Percentiles rank a stretch among this genome's conserved stretches.
Conservation (phyloP, 1,139 yeast genomes). For the Sugiyamaella novakii region DNA sequence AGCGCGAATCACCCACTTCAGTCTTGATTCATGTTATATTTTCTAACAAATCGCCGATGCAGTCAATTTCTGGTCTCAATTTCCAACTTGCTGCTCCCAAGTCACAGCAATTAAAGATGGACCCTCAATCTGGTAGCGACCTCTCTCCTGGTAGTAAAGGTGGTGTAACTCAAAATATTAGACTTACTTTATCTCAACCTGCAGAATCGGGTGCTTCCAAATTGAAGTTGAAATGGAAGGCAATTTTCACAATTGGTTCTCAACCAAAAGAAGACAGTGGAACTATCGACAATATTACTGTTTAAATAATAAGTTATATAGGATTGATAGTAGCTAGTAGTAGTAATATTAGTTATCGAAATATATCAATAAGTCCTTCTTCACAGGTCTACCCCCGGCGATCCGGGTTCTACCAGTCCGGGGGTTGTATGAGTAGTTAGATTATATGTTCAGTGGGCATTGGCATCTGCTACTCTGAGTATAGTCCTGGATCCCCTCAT, state of each 20-base stretch:
- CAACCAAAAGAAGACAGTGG: conserved; percentile 29
- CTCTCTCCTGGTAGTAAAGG: conserved; percentile 55
- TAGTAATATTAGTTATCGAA: too few relatives aligned
- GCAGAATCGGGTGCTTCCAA: conserved; percentile 38
- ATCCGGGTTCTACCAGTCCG: too few relatives aligned
- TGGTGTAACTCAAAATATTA: conserved; percentile 62
- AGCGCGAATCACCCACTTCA: conserved; percentile 44
- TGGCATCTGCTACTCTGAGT: too few relatives aligned
- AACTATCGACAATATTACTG: conserved; percentile 35
- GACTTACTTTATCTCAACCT: conserved; percentile 54
- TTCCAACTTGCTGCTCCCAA: conserved; percentile 86
- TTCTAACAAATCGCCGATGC: conserved; percentile 50
- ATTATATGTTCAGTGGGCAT: not conserved
- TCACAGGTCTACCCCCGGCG: not conserved
- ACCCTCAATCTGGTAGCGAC: conserved; percentile 66
- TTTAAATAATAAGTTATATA: conserved; percentile 10
- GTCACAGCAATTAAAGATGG: conserved; percentile 61
- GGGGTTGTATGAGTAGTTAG: too few relatives aligned
- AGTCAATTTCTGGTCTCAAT: conserved; percentile 53
- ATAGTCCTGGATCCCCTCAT: too few relatives aligned
- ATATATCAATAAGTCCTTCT: too few relatives aligned
- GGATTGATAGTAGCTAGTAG: too few relatives aligned
- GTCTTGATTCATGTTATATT: conserved; percentile 51
- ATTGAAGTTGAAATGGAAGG: conserved; percentile 81
- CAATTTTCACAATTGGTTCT: conserved; percentile 53